Base-by-base conservation (phyloP, 306 rosid species). In the Dryas drummondii region DNA sequence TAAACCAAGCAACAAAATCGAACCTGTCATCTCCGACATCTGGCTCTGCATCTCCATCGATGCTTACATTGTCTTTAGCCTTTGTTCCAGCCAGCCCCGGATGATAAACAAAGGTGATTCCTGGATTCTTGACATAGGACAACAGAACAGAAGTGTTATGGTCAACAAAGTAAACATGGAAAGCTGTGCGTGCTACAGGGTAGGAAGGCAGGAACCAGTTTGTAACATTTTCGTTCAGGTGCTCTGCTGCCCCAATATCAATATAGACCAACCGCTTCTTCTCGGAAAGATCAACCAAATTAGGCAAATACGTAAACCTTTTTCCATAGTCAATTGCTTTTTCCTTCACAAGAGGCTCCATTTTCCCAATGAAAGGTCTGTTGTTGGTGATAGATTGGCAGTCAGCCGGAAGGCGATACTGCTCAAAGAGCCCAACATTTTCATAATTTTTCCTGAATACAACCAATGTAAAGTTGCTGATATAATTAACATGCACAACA, bases 81-180 rank as follows among this genome's bases (percentile, higher is more conserved):
- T 82, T 59, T 3, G 42, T 69, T 72, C 86, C 96, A 3, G 92
- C 89, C 70, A 94, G 79, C 9, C 88, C 89, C 0, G 98, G 98
- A 78, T 90, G 92, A 86, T 94, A 94, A 74, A 94, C 93, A 66
- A 94, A 94, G 37, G 96, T 91, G 80, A 90, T 71, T 26, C 97
- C 96, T 2, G 97, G 94, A 49, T 75, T 72, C 63, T 80, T 85
- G 74, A 91, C 94, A 65, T 85, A 79, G 5, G 97, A 82, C 61
- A 86, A 65, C 49, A 94, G 77, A 48, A 88, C 80, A 17, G 97
- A 87, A 78, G 88, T 77, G 77, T 91, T 87, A 73, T 94, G 87
- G 58, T 94, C 96, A 60, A 91, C 96, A 81, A 91, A 87, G 64
- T 88, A 94, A 17, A 86, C 88, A 76, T 74, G 84, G 73, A 94